Evolutionary conservation across 78 protist genomes (phyloP), one percentile per base, ranked within the genome.

Genomic region (Neovahlkampfia damariscottae): DNA sequence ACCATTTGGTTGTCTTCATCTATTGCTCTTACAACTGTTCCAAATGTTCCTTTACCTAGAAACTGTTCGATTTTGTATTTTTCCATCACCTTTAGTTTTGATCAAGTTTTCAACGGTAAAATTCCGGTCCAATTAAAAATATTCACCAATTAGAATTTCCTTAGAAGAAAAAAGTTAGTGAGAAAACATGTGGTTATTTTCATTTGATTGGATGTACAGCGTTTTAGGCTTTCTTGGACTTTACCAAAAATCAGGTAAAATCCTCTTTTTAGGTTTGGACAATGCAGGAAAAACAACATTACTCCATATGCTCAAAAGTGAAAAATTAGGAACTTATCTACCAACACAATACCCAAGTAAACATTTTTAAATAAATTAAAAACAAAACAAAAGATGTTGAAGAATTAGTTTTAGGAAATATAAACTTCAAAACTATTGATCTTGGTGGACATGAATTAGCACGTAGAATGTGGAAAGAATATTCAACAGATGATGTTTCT

Each of bases 221-320:
- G 31, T 41, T 6, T 9, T 78, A 29, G 6, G 5, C 4, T 78
- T 7, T 38, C 41, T 69, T 8, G 82, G 82, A 5, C 67, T 78
- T 69, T 39, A 32, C 10, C n/a, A 5, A 41, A 78, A 78, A 58
- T 27, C 4, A 3, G 82, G 82, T 3, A 78, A 69, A 5, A 78
- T 98, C 70, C 84, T 98, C n/a, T 97, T 98, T 79, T 89, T 98
- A 7, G 99, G 99, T 32, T 82, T 98, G 29, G 99, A 98, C 89
- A 95, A 94, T 41, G 99, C 99, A 3, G 99, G 99, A 10, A 98
- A 98, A 82, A 98, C 99, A 31, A 98, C 99, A 1, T 89, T 98
- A 8, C 75, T 98, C 36, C 97, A 97, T 83, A 86, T 90, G 77
- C 82, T 98, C 6, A 90, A 91, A 84, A 90, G 90, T 62, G 95